Base-by-base conservation (phyloP, 768 basidiomycete genomes). In the Pilatotrama ljubarskyi region DNA sequence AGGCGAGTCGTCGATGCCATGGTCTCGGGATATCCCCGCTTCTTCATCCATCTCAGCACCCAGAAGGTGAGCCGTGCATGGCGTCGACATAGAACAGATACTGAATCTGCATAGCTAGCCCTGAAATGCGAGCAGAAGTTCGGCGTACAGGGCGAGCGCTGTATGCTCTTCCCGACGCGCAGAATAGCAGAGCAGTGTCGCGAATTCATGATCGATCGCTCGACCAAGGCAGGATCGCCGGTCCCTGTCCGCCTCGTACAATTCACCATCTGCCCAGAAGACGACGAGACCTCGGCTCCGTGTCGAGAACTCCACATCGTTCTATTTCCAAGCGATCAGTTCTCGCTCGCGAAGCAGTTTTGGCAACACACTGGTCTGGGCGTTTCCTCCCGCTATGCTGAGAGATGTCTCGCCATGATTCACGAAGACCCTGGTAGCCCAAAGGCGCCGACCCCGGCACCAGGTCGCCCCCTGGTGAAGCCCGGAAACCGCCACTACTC, bases 331-430 rank as follows among this genome's bases (percentile, higher is more conserved):
- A 72, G 76, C 2, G 80, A 84, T 4, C 72, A 82, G 3, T 87
- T 81, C 66, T 68, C 80, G 9, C 71, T 88, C 7, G 93, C 92
- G 8, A 96, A 91, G 70, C 82, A 93, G 72, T 98, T 95, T 74
- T 98, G 96, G 96, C 95, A 98, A 66, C 96, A 98, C 71, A 86
- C 90, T 0, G 96, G 96, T 0, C 76, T 90, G 59, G 95, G 95
- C 1, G 87, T 99, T 40, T 93, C 91, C 3, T 94, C 91, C 61
- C 86, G 96, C 7, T 75, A 90, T 18, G 94, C 94, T 4, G 93
- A 95, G 59, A 80, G 85, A 58, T 94, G 91, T 69, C 78, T 98
- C 42, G 78, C 85, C 26, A 76, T 93, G 66, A 78, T 95, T 1
- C 82, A 85, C 0, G 81, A 65, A 24, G 68, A 69, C 15, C 13